Conservation (phyloP, 441 rosid species). For the Syzygium syzygioides region DNA sequence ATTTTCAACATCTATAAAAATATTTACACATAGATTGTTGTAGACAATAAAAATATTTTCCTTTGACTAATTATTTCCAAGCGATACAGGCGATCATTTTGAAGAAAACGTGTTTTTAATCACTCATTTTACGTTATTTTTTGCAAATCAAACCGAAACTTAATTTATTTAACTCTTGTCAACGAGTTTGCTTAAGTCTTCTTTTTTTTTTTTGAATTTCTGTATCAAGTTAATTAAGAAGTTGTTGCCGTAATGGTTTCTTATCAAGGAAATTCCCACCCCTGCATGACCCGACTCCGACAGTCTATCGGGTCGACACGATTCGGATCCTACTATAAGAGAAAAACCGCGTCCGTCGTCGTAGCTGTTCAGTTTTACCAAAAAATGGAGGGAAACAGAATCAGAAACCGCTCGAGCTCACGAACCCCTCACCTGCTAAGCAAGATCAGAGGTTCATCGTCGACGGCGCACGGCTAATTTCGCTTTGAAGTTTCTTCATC, state of each 20-base stretch:
- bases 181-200: neutral
- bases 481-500: neutral
- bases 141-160: rapidly evolving
- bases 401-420: neutral
- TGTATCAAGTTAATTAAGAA: neutral
- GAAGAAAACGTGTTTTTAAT: too few relatives aligned
- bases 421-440: neutral
- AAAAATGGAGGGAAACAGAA: conserved; percentile 4
- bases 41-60: too few relatives aligned
- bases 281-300: neutral
- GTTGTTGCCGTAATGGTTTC: neutral
- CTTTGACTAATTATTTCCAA: too few relatives aligned
- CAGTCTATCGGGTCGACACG: neutral
- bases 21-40: neutral
- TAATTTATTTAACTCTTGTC: neutral
- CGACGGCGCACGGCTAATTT: neutral
- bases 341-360: neutral
- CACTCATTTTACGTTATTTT: too few relatives aligned
- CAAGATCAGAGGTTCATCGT: conserved; percentile 1
- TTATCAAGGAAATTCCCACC: neutral
- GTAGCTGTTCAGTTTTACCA: neutral
- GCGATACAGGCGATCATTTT: rapidly evolving
- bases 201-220: neutral
- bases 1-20: too few relatives aligned
- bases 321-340: neutral